Percentiles rank a stretch among this genome's conserved stretches.
Evolutionary conservation across 345 rosid species (phyloP).

Genomic region (Syzygium aqueum): DNA sequence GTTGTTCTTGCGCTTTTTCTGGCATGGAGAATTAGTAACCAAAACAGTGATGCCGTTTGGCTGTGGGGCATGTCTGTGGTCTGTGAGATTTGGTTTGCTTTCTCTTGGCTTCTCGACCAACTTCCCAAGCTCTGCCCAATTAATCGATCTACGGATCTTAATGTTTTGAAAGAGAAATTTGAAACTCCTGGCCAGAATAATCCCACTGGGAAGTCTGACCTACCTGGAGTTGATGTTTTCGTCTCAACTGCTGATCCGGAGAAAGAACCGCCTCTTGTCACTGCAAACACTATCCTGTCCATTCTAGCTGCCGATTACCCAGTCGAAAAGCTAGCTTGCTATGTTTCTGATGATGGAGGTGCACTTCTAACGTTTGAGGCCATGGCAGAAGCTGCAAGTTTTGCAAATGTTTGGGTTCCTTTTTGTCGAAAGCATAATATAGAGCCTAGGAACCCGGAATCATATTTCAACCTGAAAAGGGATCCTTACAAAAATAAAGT

Average conservation of each 20-base stretch:
- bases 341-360: slow-evolving; percentile 98
- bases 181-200: slow-evolving; percentile 66
- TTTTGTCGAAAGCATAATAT: slow-evolving; percentile 89
- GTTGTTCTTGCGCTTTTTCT: slow-evolving; percentile 70
- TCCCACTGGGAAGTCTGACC: slow-evolving; percentile 92
- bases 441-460: slow-evolving; percentile 95
- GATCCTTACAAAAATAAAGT: slow-evolving; percentile 99
- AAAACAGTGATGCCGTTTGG: slow-evolving; percentile 75
- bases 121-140: slow-evolving; percentile 89
- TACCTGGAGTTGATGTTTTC: slow-evolving; percentile 84
- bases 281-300: slow-evolving; percentile 94
- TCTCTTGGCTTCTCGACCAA: slow-evolving; percentile 98
- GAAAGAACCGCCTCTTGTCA: slow-evolving; percentile 98
- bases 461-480: slow-evolving; percentile 82
- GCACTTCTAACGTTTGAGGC: slow-evolving; percentile 97
- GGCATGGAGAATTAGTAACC: slow-evolving; percentile 64
- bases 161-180: slow-evolving; percentile 87
- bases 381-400: slow-evolving; percentile 99
- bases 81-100: slow-evolving; percentile 94
- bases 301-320: slow-evolving; percentile 93
- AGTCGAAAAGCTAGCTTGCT: slow-evolving; percentile 93
- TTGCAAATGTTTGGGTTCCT: slow-evolving; percentile 90
- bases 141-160: slow-evolving; percentile 86
- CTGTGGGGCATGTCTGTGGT: slow-evolving; percentile 98
- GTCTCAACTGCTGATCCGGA: slow-evolving; percentile 99